Evolutionary conservation across 495 filamentous ascomycete genomes (phyloP).

Genomic region (Parachaetomium inaequale): DNA sequence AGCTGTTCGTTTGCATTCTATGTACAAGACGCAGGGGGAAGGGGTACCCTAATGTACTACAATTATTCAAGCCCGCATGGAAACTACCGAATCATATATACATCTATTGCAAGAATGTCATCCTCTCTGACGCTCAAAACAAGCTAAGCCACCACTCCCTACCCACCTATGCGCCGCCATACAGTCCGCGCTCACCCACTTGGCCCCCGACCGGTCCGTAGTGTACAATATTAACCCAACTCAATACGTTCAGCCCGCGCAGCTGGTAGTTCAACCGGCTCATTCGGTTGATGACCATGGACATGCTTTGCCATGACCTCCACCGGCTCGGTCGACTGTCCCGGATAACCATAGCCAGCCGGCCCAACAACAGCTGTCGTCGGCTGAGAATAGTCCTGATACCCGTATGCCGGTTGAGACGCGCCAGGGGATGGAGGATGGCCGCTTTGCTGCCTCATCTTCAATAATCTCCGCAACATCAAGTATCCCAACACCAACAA

Average conservation of each 20-base stretch:
- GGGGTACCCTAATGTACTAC: too few relatives aligned
- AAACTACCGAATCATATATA: too few relatives aligned
- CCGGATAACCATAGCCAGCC: neutral
- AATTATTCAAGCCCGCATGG: too few relatives aligned
- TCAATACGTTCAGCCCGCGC: neutral
- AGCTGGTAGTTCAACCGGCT: neutral
- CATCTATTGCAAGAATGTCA: too few relatives aligned
- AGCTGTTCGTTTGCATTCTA: too few relatives aligned
- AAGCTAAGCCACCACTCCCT: too few relatives aligned
- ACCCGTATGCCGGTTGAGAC: neutral
- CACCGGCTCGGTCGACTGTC: neutral
- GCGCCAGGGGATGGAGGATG: neutral
- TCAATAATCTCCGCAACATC: neutral
- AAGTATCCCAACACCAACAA: conserved; percentile 6
- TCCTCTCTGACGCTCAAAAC: too few relatives aligned
- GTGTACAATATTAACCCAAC: neutral
- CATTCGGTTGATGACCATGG: neutral
- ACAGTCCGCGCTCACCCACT: too few relatives aligned
- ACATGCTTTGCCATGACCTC: neutral
- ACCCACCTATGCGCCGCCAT: too few relatives aligned
- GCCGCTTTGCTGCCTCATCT: neutral
- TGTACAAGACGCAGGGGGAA: too few relatives aligned
- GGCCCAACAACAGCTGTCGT: neutral
- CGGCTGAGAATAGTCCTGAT: neutral
- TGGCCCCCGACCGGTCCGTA: too few relatives aligned